phyloP scores from a whole-genome alignment of 345 rosid genomes.

The Eucalyptus grandis region DNA sequence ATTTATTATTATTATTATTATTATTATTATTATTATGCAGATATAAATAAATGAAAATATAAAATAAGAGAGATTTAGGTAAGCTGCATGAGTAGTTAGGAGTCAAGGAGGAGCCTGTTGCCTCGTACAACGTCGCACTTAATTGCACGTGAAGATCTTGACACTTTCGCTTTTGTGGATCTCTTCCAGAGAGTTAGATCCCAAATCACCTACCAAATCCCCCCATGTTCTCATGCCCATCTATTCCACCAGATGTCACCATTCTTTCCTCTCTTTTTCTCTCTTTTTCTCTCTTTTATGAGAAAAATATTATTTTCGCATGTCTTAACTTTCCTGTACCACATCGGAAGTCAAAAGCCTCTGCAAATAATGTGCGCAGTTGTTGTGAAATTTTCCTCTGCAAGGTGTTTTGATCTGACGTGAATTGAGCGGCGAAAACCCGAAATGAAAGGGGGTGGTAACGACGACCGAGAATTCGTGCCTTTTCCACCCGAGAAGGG shows the following conservation, averaged over 20 bases:
- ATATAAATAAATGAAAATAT: background rate
- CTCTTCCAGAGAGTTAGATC: background rate
- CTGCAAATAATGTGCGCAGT: background rate
- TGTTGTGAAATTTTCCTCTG: background rate
- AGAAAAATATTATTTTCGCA: background rate
- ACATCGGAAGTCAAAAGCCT: background rate
- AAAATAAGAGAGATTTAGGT: background rate
- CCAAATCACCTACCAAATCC: background rate
- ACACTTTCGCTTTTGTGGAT: background rate
- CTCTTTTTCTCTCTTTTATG: too few relatives aligned
- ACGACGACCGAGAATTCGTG: background rate
- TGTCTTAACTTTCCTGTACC: background rate
- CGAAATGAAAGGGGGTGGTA: background rate
- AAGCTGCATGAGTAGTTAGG: background rate
- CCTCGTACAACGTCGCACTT: background rate
- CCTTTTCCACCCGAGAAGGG: background rate
- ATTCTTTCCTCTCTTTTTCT: background rate
- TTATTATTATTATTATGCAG: too few relatives aligned
- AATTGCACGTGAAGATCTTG: background rate
- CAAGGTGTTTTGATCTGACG: background rate
- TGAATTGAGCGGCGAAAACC: background rate
- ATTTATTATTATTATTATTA: too few relatives aligned
- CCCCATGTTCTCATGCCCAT: background rate
- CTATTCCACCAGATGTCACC: background rate
- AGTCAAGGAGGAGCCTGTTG: background rate